Base-by-base conservation (phyloP, 495 filamentous ascomycete genomes). In the Aspergillus hancockii region DNA sequence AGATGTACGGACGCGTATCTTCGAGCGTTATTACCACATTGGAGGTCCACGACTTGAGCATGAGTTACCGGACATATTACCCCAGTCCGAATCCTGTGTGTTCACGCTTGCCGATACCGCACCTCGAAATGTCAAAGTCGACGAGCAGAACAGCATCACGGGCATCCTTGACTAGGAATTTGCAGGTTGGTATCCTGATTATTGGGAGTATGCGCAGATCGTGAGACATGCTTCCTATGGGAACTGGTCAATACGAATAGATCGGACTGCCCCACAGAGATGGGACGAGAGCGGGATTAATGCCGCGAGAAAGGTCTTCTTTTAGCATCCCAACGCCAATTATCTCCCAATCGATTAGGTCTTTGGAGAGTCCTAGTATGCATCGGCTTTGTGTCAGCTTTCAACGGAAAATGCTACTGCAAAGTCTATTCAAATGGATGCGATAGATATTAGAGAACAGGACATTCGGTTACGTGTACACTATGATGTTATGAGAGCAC, bases 121-220 rank as follows among this genome's bases (percentile, higher is more conserved):
- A 28, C 62, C 67, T 22, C 63, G 69, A 1, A 71, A 71, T 64
- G 71, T 82, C 25, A 63, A 80, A 54, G 67, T 81, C 1, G 67
- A 79, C 58, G 59, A 72, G 30, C 28, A 61, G 30, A 56, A 65
- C 21, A 64, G 53, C 8, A 69, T 81, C 52, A 75, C 67, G 0
- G 78, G 66, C 13, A 58, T 83, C 31, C 50, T 82, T 0, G 77
- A 79, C 56, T 80, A 78, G 79, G 77, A 81, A 65, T 62, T 16
- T 23, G 69, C 75, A 28, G 78, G 78, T 3, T 81, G 78, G 78
- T 80, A 75, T 65, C 75, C 79, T 3, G 75, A 77, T 3, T 80
- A 79, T 57, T 81, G 76, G 79, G 80, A 81, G 64, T 80, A 75
- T 66, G 75, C 75, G 32, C 73, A 78, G 40, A 78, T 76, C 31